Conservation (phyloP, 192 early-diverging fungal species). For the Endogone sp. region DNA sequence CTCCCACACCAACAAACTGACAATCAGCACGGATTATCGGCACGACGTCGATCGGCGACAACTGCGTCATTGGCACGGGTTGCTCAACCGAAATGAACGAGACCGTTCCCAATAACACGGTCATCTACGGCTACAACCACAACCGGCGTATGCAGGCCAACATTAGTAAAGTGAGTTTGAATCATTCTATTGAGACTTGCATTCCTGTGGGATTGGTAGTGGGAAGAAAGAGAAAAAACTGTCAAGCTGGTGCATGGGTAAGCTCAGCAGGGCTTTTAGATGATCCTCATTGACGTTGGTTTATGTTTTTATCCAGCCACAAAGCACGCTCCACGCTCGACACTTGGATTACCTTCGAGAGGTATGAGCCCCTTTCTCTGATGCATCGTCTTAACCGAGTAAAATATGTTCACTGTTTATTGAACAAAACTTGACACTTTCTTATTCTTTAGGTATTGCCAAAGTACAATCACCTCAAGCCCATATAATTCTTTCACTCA, state of each 20-base stretch:
- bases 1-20: not conserved
- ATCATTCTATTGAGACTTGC: not conserved
- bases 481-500: not conserved
- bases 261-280: not conserved
- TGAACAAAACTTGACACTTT: not conserved
- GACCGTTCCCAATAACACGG: constrained; percentile 53
- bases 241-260: not conserved
- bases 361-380: constrained; percentile 13
- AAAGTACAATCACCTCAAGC: constrained; percentile 49
- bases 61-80: constrained; percentile 68
- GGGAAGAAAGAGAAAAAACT: not conserved
- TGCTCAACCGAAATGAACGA: constrained; percentile 62
- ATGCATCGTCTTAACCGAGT: not conserved
- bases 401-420: not conserved
- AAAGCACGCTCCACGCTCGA: constrained; percentile 51
- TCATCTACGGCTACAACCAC: constrained; percentile 57
- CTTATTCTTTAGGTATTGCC: constrained; percentile 37
- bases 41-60: constrained; percentile 57
- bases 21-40: constrained; percentile 43
- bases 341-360: constrained; percentile 73
- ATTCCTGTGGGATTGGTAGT: not conserved
- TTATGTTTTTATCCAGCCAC: constrained; percentile 32
- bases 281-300: not conserved
- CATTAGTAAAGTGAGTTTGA: constrained; percentile 21
- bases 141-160: constrained; percentile 48